A percentile compares a stretch with the other conserved stretches of the same genome.
Conservation (phyloP, 2,329 filamentous ascomycete species). For the Lachnellula suecica region DNA sequence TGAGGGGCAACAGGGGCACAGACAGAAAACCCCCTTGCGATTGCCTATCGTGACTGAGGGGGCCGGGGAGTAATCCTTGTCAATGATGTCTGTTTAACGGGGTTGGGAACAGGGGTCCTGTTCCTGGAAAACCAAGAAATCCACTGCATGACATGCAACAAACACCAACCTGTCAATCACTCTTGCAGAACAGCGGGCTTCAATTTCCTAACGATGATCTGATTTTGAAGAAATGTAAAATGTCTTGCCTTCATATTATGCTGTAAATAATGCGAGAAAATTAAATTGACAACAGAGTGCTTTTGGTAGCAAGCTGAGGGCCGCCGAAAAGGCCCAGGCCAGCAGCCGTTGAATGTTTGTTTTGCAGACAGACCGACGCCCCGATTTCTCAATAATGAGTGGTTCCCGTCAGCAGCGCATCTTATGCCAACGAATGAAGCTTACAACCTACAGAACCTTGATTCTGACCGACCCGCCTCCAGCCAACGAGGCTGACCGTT, state of each 20-base stretch:
- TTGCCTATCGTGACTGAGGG: slow-evolving; percentile 1
- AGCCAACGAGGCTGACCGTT: not conserved
- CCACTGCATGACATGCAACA: not conserved
- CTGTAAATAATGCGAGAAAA: not conserved
- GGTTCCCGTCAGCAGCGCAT: no score
- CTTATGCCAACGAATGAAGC: slow-evolving; percentile 1
- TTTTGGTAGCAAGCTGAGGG: no score
- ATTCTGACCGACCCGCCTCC: not conserved
- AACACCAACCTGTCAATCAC: not conserved
- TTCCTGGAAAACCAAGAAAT: slow-evolving; percentile 5
- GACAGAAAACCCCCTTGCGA: not conserved
- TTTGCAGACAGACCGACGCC: no score
- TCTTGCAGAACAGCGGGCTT: not conserved
- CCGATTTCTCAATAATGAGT: no score
- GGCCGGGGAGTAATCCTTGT: not conserved
- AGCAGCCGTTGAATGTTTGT: not conserved
- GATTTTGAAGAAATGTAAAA: not conserved
- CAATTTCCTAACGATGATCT: not conserved
- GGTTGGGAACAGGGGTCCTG: slow-evolving; percentile 5
- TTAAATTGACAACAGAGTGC: no score
- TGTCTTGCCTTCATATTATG: not conserved
- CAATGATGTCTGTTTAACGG: slow-evolving; percentile 12
- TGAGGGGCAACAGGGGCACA: slow-evolving; percentile 1
- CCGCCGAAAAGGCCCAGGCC: no score
- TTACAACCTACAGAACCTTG: not conserved